These are phyloP conservation scores for Liriodendron chinense DNA, from an alignment of 164 flowering plant genomes.

Conservation along the genomic window DNA sequence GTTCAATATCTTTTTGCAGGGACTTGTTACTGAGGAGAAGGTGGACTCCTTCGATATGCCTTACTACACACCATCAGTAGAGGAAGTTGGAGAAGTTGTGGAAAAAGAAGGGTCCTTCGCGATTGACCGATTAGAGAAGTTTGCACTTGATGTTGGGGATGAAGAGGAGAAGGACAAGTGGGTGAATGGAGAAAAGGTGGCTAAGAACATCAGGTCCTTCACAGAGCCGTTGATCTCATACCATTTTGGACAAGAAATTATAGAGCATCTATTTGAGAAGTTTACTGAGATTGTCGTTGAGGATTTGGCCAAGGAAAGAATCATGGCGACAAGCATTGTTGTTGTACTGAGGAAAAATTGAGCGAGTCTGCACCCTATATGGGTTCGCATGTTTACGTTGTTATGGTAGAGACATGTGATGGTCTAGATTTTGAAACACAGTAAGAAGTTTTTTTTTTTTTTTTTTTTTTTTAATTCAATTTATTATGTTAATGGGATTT, in stretches of 20 bases:
- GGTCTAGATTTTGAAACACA: no score
- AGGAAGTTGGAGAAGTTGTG: conserved; percentile 30
- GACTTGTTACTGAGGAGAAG: conserved; percentile 37
- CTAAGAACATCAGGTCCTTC: conserved; percentile 4
- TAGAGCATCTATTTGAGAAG: conserved; percentile 8
- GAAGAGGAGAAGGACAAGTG: neutral
- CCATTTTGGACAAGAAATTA: conserved; percentile 10
- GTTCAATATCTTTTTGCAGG: conserved; percentile 18
- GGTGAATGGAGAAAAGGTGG: neutral
- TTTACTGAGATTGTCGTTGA: neutral
- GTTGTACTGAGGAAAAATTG: conserved; percentile 44
- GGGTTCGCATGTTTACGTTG: neutral
- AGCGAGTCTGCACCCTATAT: neutral
- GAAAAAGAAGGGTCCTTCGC: conserved; percentile 45
- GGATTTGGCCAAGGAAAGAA: conserved; percentile 30
- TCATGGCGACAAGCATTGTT: conserved; percentile 44
- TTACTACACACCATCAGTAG: conserved; percentile 40
- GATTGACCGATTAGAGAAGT: conserved; percentile 23
- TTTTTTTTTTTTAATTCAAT: no score
- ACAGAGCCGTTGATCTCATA: conserved; percentile 4
- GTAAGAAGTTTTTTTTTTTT: no score
- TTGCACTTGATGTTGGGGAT: conserved; percentile 42
- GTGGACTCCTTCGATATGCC: conserved; percentile 44
- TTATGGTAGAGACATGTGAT: no score
- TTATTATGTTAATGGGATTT: no score